Base-by-base conservation (phyloP, 441 rosid genomes). In the Flueggea neowawraea region DNA sequence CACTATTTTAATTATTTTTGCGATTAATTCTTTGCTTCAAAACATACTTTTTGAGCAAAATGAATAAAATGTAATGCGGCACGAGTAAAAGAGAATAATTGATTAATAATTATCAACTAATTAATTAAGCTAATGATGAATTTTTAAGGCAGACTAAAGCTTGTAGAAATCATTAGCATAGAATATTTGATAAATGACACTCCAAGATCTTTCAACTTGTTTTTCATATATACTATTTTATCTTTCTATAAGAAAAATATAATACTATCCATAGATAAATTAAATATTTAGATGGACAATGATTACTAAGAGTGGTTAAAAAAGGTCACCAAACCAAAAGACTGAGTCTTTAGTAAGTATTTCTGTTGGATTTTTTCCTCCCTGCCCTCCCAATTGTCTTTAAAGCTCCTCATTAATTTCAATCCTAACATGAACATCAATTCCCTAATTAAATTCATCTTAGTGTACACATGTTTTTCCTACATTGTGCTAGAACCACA, bases 321-420 rank as follows among this genome's bases (percentile, higher is more conserved):
- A 69, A 73, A 49, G 84, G 66, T 76, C 60, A 82, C 89, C 89
- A 84, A 84, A 76, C 81, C 73, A 12, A 63, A 74, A 45, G 83
- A 81, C 83, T 55, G 73, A 22, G 13, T 32, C 22, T 55, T 64
- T 65, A 60, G 67, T 60, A 72, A 54, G 60, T 66, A 68, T 66
- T 73, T 63, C 51, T 22, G 72, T 65, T 76, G 76, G 63, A 63
- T 31, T 31, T 55, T 64, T 53, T 58, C 54, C 65, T 60, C 58
- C 6, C 28, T 9, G 12, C 10, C 47, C 41, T 16, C 55, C 59
- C 13, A 39, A 49, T 61, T 58, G 63, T 73, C 69, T 64, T 61
- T 61, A 22, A 58, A 63, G 22, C 54, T 61, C 33, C 65, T 53
- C 58, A 3, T 55, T 31, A 71, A 32, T 73, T 81, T 80, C 87